Percentiles rank a stretch among this genome's conserved stretches.
Conservation (phyloP, 768 basidiomycete genomes). For the Boletus bicolor region DNA sequence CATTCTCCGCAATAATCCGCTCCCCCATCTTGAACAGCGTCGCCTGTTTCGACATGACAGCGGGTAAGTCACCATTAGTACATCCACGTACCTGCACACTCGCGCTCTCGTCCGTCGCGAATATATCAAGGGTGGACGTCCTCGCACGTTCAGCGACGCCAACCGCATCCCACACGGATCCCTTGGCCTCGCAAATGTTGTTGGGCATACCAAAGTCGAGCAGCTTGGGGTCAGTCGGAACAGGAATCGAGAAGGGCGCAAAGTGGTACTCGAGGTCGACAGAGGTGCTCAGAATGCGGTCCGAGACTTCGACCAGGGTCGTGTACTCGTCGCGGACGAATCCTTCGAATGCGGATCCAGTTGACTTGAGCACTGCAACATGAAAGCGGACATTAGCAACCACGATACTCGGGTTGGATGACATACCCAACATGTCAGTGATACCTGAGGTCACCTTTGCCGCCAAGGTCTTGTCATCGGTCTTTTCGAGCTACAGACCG, state of each 20-base stretch:
- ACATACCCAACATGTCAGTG: slow-evolving; percentile 74
- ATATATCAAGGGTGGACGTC: slow-evolving; percentile 68
- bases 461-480: slow-evolving; percentile 58
- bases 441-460: slow-evolving; percentile 69
- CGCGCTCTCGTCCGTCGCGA: slow-evolving; percentile 85
- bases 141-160: slow-evolving; percentile 53
- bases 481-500: slow-evolving; percentile 55
- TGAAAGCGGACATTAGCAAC: not conserved
- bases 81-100: slow-evolving; percentile 73
- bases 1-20: slow-evolving; percentile 64
- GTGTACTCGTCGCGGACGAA: slow-evolving; percentile 87
- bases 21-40: slow-evolving; percentile 89
- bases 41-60: slow-evolving; percentile 48
- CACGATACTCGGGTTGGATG: not conserved
- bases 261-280: slow-evolving; percentile 77
- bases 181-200: slow-evolving; percentile 34
- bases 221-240: slow-evolving; percentile 51
- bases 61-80: not conserved
- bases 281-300: slow-evolving; percentile 88
- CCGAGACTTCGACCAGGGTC: slow-evolving; percentile 78
- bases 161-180: slow-evolving; percentile 58
- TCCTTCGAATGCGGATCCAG: slow-evolving; percentile 78
- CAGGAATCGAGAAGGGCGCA: slow-evolving; percentile 40
- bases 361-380: slow-evolving; percentile 76
- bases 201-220: slow-evolving; percentile 47